Conservation (phyloP, 257 asterid genomes). For the Asclepias syriaca region DNA sequence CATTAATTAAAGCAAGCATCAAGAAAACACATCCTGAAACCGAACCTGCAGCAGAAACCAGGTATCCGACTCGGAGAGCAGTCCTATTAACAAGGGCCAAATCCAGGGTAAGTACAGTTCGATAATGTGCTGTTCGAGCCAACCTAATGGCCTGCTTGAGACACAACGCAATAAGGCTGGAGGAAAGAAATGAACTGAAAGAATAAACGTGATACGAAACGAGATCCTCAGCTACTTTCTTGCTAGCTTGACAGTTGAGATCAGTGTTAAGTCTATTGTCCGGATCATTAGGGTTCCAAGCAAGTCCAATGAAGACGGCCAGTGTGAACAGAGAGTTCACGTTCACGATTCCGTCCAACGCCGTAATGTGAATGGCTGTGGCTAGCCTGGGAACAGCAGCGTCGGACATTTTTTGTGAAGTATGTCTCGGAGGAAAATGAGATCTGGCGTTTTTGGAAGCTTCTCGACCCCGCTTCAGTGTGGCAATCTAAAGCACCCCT, state of each 20-base stretch:
- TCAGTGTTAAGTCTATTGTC: constrained; percentile 54
- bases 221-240: constrained; percentile 51
- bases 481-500: neutral
- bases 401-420: constrained; percentile 40
- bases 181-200: constrained; percentile 85
- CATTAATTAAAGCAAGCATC: constrained; percentile 77
- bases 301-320: constrained; percentile 84
- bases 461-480: neutral
- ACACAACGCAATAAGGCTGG: constrained; percentile 76
- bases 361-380: constrained; percentile 75
- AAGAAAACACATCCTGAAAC: constrained; percentile 63
- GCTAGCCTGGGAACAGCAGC: constrained; percentile 35
- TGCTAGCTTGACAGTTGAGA: constrained; percentile 47
- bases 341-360: constrained; percentile 82
- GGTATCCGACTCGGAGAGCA: constrained; percentile 68
- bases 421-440: neutral
- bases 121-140: constrained; percentile 37
- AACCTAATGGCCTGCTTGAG: constrained; percentile 69
- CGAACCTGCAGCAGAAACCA: constrained; percentile 77
- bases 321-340: constrained; percentile 87
- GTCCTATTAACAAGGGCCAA: constrained; percentile 54
- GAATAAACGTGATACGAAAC: constrained; percentile 82
- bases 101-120: constrained; percentile 44
- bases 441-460: neutral
- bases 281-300: constrained; percentile 91